Base-by-base conservation (phyloP, 2,329 filamentous ascomycete species). In the Verticillium zaregamsianum region DNA sequence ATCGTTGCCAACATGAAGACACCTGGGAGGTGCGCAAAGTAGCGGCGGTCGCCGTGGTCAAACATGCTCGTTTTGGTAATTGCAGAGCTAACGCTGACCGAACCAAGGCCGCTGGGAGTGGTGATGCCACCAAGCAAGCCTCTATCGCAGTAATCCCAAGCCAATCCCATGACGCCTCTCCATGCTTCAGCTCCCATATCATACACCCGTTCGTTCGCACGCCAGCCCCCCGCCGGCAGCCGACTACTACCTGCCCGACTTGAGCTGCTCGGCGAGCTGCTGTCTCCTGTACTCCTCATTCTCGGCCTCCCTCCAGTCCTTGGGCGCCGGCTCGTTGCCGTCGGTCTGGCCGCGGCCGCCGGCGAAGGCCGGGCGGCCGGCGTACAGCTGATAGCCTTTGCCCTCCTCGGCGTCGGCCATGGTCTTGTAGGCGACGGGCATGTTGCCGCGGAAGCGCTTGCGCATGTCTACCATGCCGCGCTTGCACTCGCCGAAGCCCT, bases 401-500 rank as follows among this genome's bases (percentile, higher is more conserved):
- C 80, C 81, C 12, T 79, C 79, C 67, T 91, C 88, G 61, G 85
- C 75, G 67, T 89, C 82, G 71, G 87, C 82, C 69, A 87, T 78
- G 63, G 81, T 77, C 71, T 80, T 82, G 67, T 90, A 86, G 28
- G 86, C 82, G 66, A 96, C 88, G 60, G 95, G 93, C 74, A 92
- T 87, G 80, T 98, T 98, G 62, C 95, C 95, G 61, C 95, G 87
- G 78, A 99, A 98, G 37, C 95, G 90, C 80, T 98, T 98, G 75
- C 95, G 91, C 95, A 99, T 99, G 76, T 99, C 95, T 69, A 98
- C 90, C 87, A 96, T 87, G 67, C 95, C 95, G 67, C 94, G 90
- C 72, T 96, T 96, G 85, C 95, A 99, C 74, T 97, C 92, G 74
- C 92, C 91, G 71, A 96, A 95, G 55, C 93, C 92, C 75, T 92